phyloP scores from a whole-genome alignment of 2,329 filamentous ascomycete genomes.

The Lachnellula arida region DNA sequence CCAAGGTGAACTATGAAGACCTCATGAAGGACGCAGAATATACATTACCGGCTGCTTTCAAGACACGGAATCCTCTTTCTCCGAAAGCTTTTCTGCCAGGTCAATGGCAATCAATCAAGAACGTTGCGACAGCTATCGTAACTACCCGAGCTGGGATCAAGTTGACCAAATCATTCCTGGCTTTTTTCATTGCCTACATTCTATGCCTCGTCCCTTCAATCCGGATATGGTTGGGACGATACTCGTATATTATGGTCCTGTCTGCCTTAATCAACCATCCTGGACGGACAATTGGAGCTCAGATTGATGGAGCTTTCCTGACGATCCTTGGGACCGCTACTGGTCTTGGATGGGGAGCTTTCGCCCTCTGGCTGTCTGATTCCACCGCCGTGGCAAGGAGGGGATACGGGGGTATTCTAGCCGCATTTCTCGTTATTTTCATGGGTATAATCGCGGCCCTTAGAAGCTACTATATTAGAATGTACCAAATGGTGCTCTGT shows the following conservation, averaged over 20 bases:
- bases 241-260: constrained; percentile 52
- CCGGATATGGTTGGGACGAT: constrained; percentile 47
- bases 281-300: constrained; percentile 50
- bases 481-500: constrained; percentile 51
- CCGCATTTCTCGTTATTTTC: constrained; percentile 49
- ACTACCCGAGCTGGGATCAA: constrained; percentile 49
- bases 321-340: constrained; percentile 50
- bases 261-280: constrained; percentile 56
- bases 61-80: constrained; percentile 44
- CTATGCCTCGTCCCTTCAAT: constrained; percentile 48
- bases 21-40: constrained; percentile 39
- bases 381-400: constrained; percentile 40
- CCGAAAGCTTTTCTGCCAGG: constrained; percentile 42
- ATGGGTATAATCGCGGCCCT: constrained; percentile 48
- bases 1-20: constrained; percentile 35
- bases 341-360: constrained; percentile 51
- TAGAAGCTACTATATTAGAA: constrained; percentile 50
- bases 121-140: constrained; percentile 37
- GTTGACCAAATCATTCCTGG: constrained; percentile 49
- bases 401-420: constrained; percentile 52
- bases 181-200: constrained; percentile 52
- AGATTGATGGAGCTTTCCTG: constrained; percentile 50
- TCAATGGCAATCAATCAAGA: constrained; percentile 42
- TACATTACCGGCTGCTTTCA: constrained; percentile 44
- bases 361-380: constrained; percentile 51